Evolutionary conservation across 805 yeast genomes (phyloP), one percentile per base, ranked within the genome.

Genomic region (Danielozyma ontarioensis): DNA sequence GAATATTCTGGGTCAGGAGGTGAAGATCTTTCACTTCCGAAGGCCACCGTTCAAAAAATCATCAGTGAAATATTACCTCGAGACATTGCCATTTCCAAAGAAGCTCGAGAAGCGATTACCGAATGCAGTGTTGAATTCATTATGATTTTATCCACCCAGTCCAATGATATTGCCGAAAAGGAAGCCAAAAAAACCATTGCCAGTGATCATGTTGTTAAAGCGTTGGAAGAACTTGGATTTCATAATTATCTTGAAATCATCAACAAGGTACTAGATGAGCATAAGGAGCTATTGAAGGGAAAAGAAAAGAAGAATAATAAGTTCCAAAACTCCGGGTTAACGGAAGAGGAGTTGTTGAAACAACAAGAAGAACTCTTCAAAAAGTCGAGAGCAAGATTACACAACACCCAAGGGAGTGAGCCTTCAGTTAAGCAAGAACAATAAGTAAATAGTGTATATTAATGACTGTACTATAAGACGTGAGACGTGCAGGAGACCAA

Each of bases 181-280:
- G 98, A 93, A 55, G 79, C 94, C 34, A 93, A 93, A 59, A 93
- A 93, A 60, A 93, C 98, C 2, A 93, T 93, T 28, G 95, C 96
- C 1, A 83, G 95, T 2, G 98, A 93, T 55, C 98, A 93, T 55
- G 97, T 93, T 25, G 73, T 90, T 42, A 83, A 81, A 50, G 97
- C 97, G 1, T 64, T 93, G 28, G 80, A 76, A 40, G 95, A 84
- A 49, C 68, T 93, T 35, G 98, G 95, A 17, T 93, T 87, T 57
- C 72, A 72, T 18, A 88, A 85, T 38, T 93, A 90, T 56, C 70
- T 93, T 32, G 89, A 83, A 23, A 81, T 86, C 17, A 75, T 93
- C 28, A 81, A 84, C 49, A 80, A 81, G 42, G 85, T 85, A 15
- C 68, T 90, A 42, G 75, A 70, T 28, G 96, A 89, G 46, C 96